Evolutionary conservation across 2,329 filamentous ascomycete species (phyloP).

Genomic region (Alternaria brassicae): DNA sequence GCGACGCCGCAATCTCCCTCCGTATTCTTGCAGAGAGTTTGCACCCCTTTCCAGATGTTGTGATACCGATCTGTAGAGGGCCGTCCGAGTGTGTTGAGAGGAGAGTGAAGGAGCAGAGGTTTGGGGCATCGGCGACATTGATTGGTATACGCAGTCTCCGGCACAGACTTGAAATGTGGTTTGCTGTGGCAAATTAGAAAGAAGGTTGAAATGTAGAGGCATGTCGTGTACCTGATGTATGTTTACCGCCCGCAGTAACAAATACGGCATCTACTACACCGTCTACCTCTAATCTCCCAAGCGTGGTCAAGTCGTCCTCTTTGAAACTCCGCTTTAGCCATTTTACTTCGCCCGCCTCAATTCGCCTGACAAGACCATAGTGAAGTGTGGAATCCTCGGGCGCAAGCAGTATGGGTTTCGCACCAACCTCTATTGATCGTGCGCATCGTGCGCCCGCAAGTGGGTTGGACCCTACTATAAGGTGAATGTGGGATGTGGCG

Average conservation of each 20-base stretch:
- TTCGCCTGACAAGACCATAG: constrained; percentile 66
- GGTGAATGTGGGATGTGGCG: constrained; percentile 74
- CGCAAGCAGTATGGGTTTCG: constrained; percentile 78
- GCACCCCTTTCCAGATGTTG: constrained; percentile 92
- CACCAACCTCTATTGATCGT: constrained; percentile 82
- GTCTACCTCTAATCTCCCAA: constrained; percentile 82
- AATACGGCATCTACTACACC: constrained; percentile 90
- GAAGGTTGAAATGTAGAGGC: background rate
- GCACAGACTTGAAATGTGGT: constrained; percentile 77
- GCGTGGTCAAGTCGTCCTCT: constrained; percentile 72
- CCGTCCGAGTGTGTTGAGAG: constrained; percentile 90
- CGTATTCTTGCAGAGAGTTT: constrained; percentile 90
- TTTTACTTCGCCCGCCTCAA: constrained; percentile 70
- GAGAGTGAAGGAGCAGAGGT: constrained; percentile 87
- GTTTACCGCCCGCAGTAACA: constrained; percentile 68
- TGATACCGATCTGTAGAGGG: constrained; percentile 92
- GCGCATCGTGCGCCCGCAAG: constrained; percentile 84
- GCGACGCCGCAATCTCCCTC: constrained; percentile 80
- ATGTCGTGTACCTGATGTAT: constrained; percentile 54
- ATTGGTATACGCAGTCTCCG: constrained; percentile 82
- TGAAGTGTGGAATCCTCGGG: constrained; percentile 68
- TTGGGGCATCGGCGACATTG: constrained; percentile 88
- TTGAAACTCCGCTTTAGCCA: constrained; percentile 73
- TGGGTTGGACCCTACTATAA: constrained; percentile 85
- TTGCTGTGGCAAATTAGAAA: constrained; percentile 54